A percentile compares a stretch with the other conserved stretches of the same genome.
Conservation (phyloP, 345 rosid genomes). For the Citropsis articulata region DNA sequence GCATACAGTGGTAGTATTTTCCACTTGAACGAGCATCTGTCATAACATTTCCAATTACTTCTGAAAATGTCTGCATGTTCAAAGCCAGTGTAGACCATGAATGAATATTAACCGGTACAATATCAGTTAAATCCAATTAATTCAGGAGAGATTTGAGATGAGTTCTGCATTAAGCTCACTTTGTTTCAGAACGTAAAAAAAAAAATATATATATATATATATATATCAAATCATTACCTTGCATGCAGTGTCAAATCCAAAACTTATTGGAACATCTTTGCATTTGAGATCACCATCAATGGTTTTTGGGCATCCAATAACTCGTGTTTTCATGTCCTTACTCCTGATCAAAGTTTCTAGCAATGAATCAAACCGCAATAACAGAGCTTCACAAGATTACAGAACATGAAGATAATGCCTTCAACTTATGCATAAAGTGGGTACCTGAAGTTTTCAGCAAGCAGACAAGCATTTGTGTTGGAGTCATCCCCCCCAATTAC, state of each 20-base stretch:
- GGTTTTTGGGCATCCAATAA: conserved; percentile 98
- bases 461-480: conserved; percentile 29
- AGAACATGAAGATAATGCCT: conserved; percentile 8
- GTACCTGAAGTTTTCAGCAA: conserved; percentile 33
- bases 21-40: conserved; percentile 46
- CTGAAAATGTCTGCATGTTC: conserved; percentile 36
- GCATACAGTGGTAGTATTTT: conserved; percentile 47
- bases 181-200: not conserved
- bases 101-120: not conserved
- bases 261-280: conserved; percentile 62
- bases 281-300: conserved; percentile 98
- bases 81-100: not conserved
- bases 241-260: conserved; percentile 52
- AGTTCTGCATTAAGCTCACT: not conserved
- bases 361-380: conserved; percentile 13
- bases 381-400: not conserved
- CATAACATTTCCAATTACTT: conserved; percentile 48
- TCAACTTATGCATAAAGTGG: not conserved
- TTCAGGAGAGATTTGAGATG: not conserved
- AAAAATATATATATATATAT: no score
- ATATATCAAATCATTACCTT: conserved; percentile 30
- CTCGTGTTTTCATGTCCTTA: conserved; percentile 76
- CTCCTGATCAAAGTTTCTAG: conserved; percentile 40
- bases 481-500: conserved; percentile 28
- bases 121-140: not conserved